These are phyloP conservation scores for Aureobasidium uvarum DNA, from an alignment of 2,329 filamentous ascomycete genomes.

Conservation along the genomic window DNA sequence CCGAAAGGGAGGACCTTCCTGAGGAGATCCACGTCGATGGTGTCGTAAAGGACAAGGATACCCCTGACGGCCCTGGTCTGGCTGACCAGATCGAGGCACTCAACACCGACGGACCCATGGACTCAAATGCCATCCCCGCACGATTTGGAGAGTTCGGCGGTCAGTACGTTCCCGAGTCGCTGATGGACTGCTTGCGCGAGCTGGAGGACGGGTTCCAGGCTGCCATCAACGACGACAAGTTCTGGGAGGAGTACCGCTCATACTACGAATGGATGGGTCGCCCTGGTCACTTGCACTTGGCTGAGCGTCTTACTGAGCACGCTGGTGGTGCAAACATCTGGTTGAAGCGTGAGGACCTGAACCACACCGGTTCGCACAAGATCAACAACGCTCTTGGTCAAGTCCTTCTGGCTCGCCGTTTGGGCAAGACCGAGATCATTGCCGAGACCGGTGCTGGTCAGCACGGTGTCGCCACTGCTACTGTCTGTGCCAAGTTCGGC, in stretches of 20 bases:
- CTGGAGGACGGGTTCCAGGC: conserved; percentile 88
- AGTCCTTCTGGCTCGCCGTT: conserved; percentile 75
- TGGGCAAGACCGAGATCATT: conserved; percentile 97
- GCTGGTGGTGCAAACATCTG: conserved; percentile 95
- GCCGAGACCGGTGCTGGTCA: conserved; percentile 97
- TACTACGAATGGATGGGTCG: conserved; percentile 98
- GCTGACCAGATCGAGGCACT: conserved; percentile 83
- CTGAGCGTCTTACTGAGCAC: conserved; percentile 81
- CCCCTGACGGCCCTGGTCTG: conserved; percentile 62
- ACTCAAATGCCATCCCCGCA: conserved; percentile 64
- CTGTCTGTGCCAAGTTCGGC: conserved; percentile 95
- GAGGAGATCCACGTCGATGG: conserved; percentile 66
- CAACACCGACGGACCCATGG: conserved; percentile 57
- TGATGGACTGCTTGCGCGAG: conserved; percentile 94
- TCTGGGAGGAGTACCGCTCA: conserved; percentile 95
- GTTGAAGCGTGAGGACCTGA: conserved; percentile 95
- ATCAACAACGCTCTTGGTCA: conserved; percentile 99
- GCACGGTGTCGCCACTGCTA: conserved; percentile 96
- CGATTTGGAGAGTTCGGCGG: conserved; percentile 95
- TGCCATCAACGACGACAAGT: conserved; percentile 80
- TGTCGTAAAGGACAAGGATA: conserved; percentile 60
- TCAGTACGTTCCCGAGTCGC: conserved; percentile 93
- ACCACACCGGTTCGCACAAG: conserved; percentile 98
- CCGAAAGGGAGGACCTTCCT: conserved; percentile 60
- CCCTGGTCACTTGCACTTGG: conserved; percentile 85